Evolutionary conservation across 495 filamentous ascomycete species (phyloP).

Genomic region (Penicillium verhagenii): DNA sequence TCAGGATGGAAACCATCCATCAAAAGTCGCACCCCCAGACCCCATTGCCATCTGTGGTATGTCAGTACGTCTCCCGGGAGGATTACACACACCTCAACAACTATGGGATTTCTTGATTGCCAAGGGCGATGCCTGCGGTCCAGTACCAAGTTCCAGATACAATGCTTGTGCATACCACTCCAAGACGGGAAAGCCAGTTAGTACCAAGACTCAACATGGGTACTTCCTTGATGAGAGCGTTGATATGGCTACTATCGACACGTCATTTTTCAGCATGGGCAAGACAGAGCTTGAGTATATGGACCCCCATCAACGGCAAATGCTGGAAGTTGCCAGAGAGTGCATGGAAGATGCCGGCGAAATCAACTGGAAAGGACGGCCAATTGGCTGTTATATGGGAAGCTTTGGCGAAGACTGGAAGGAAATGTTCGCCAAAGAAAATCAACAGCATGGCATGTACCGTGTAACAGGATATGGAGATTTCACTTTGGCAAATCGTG

Average conservation of each 20-base stretch:
- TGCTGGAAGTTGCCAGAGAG: constrained; percentile 28
- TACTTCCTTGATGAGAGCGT: constrained; percentile 51
- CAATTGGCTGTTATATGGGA: constrained; percentile 48
- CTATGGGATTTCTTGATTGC: constrained; percentile 40
- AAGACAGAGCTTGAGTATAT: background rate
- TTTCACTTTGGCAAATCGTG: constrained; percentile 31
- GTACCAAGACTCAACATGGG: constrained; percentile 28
- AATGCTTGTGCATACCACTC: constrained; percentile 23
- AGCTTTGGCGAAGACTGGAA: constrained; percentile 41
- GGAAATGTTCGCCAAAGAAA: constrained; percentile 19
- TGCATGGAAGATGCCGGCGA: constrained; percentile 39
- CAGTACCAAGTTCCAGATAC: constrained; percentile 27
- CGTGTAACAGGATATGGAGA: constrained; percentile 24
- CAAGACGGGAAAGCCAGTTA: constrained; percentile 16
- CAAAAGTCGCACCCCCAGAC: background rate
- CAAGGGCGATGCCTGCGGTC: constrained; percentile 33
- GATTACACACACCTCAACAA: constrained; percentile 20
- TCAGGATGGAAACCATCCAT: background rate
- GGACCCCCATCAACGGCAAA: constrained; percentile 11
- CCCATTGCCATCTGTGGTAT: constrained; percentile 51
- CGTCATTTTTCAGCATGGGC: constrained; percentile 25
- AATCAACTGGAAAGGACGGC: constrained; percentile 34
- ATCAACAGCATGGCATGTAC: constrained; percentile 13
- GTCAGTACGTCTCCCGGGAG: constrained; percentile 47
- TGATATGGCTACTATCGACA: constrained; percentile 16